Conservation (phyloP, 352 stramenopile species). For the Thraustotheca clavata region DNA sequence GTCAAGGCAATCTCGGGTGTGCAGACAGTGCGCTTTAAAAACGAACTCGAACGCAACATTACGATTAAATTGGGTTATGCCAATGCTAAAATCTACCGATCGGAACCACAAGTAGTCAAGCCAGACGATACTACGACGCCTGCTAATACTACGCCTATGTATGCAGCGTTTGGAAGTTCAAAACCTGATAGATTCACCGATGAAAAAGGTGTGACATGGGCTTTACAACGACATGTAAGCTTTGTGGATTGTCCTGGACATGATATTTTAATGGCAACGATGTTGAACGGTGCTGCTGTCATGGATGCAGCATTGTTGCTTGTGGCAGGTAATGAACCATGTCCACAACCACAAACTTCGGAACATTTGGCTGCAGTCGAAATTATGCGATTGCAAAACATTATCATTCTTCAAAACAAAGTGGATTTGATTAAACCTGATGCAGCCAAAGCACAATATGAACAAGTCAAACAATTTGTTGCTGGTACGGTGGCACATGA, state of each 20-base stretch:
- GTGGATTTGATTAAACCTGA: constrained; percentile 99
- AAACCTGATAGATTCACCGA: constrained; percentile 83
- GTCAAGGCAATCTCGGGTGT: constrained; percentile 99
- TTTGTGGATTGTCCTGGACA: constrained; percentile 99
- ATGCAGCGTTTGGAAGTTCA: constrained; percentile 82
- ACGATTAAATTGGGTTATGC: constrained; percentile 99
- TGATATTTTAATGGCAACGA: constrained; percentile 99
- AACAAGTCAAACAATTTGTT: constrained; percentile 93
- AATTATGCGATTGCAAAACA: constrained; percentile 99
- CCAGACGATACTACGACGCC: neutral
- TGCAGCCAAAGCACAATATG: constrained; percentile 95
- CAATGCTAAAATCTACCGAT: constrained; percentile 99
- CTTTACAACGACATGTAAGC: constrained; percentile 94
- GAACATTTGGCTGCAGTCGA: constrained; percentile 99
- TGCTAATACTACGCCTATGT: constrained; percentile 73
- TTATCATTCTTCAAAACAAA: constrained; percentile 99
- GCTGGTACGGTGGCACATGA: constrained; percentile 90
- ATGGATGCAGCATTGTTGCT: constrained; percentile 99
- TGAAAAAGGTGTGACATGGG: constrained; percentile 87
- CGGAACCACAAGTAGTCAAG: constrained; percentile 29
- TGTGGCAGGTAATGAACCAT: constrained; percentile 97
- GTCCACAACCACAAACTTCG: constrained; percentile 98
- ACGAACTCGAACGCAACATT: constrained; percentile 99
- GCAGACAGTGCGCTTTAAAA: constrained; percentile 98
- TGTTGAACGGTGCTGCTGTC: constrained; percentile 99